Base-by-base conservation (phyloP, 306 rosid genomes). In the Arachis stenosperma region DNA sequence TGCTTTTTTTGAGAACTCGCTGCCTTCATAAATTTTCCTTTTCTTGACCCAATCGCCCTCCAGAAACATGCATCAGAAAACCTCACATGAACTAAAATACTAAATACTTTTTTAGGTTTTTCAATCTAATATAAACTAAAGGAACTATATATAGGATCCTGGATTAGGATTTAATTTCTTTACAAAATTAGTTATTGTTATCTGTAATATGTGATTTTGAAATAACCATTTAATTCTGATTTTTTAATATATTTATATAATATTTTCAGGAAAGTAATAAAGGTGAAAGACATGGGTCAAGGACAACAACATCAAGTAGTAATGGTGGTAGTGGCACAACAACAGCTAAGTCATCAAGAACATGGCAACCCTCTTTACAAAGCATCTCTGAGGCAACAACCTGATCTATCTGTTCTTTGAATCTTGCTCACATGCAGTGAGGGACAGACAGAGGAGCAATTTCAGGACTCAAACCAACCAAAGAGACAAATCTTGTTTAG, bases 291-390 rank as follows among this genome's bases (percentile, higher is more conserved):
- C 82, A 86, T 36, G 84, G 85, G 78, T 65, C 86, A 64, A 85
- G 85, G 79, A 83, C 89, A 76, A 6, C 78, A 61, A 53, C 80
- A 65, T 47, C 87, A 67, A 69, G 59, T 59, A 84, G 75, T 79
- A 74, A 8, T 67, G 68, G 46, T 57, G 72, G 81, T 70, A 74
- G 37, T 33, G 37, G 37, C 37, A 33, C 37, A 33, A 33, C 76
- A 56, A 78, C 85, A 73, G 83, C 89, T 53, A 88, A 84, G 86
- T 33, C 37, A 33, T 75, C 85, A 87, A 88, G 87, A 87, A 84
- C 88, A 78, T 89, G 97, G 97, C 97, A 91, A 74, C 97, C 97
- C 33, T 85, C 95, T 47, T 78, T 91, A 69, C 82, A 84, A 53
- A 91, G 97, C 73, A 91, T 91, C 84, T 87, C 95, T 57, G 97